phyloP scores from a whole-genome alignment of 768 basidiomycete genomes.

The Cystobasidium tubakii region DNA sequence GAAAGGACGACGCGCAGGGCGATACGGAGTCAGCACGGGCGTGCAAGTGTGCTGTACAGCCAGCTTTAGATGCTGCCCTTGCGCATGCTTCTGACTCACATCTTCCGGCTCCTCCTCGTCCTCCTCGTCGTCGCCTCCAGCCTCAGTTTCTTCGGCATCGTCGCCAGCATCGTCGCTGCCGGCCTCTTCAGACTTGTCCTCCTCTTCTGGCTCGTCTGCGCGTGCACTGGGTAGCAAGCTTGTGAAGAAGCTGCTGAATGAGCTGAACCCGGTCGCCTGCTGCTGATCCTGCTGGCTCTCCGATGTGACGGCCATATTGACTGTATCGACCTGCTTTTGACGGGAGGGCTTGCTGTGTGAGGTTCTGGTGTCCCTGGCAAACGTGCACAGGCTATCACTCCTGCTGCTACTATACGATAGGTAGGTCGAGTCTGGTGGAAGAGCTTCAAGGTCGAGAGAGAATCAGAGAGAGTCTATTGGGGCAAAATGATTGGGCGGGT shows the following conservation, averaged over 20 bases:
- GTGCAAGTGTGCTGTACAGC: no score
- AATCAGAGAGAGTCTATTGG: no score
- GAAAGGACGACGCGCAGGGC: no score
- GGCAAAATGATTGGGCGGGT: background rate
- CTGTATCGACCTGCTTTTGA: background rate
- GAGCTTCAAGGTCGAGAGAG: background rate
- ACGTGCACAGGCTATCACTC: background rate
- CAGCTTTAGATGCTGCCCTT: background rate
- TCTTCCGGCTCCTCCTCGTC: conserved; percentile 36
- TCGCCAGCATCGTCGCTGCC: background rate
- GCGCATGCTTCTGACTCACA: background rate
- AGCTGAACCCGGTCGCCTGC: conserved; percentile 3
- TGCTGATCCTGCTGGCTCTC: conserved; percentile 9
- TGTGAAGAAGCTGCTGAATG: conserved; percentile 33
- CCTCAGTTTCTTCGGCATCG: conserved; percentile 21
- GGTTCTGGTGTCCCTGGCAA: background rate
- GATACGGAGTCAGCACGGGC: background rate
- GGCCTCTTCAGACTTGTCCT: conserved; percentile 20
- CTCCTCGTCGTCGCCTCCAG: conserved; percentile 28
- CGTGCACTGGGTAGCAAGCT: conserved; percentile 21
- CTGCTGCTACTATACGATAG: background rate
- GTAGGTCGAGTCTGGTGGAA: background rate
- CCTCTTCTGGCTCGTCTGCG: conserved; percentile 27
- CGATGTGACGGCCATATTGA: background rate
- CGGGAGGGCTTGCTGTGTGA: background rate